Evolutionary conservation across 2,329 filamentous ascomycete species (phyloP).

Genomic region (Cladobotryum mycophilum): DNA sequence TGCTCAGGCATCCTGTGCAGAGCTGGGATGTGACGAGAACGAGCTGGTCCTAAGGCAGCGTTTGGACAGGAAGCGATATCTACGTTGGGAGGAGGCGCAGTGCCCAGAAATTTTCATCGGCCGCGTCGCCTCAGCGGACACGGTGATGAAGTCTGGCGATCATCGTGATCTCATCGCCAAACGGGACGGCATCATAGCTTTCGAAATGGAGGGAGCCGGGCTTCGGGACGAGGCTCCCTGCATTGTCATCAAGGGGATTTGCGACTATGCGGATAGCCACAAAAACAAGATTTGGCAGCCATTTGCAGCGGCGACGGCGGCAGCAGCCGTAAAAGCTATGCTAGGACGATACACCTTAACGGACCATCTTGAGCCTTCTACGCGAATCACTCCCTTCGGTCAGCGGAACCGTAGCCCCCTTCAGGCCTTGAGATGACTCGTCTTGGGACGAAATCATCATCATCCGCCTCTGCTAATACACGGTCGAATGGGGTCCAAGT

Average conservation of each 20-base stretch:
- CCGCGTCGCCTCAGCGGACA: slow-evolving; percentile 31
- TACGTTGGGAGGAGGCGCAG: slow-evolving; percentile 10
- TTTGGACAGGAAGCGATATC: slow-evolving; percentile 13
- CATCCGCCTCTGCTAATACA: too few relatives aligned
- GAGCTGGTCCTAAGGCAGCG: slow-evolving; percentile 25
- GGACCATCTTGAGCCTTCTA: too few relatives aligned
- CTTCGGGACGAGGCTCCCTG: slow-evolving; percentile 24
- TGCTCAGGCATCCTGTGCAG: slow-evolving; percentile 6
- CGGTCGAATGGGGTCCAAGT: too few relatives aligned
- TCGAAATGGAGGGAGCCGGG: slow-evolving; percentile 31
- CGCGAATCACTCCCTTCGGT: too few relatives aligned
- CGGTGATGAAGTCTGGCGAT: slow-evolving; percentile 31
- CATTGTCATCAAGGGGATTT: slow-evolving; percentile 31
- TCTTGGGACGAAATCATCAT: too few relatives aligned
- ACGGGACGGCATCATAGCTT: slow-evolving; percentile 20
- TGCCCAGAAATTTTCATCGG: slow-evolving; percentile 29
- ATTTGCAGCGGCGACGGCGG: slow-evolving; percentile 31
- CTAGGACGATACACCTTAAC: slow-evolving; percentile 2
- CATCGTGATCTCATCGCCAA: slow-evolving; percentile 29
- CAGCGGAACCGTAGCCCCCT: too few relatives aligned
- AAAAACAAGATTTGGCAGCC: slow-evolving; percentile 31
- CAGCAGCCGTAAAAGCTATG: slow-evolving; percentile 13
- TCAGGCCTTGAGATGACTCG: too few relatives aligned
- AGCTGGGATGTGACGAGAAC: slow-evolving; percentile 9
- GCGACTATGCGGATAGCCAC: slow-evolving; percentile 35